A percentile compares a stretch with the other conserved stretches of the same genome.
Conservation (phyloP, 495 filamentous ascomycete genomes). For the Lophiostoma macrostomum region DNA sequence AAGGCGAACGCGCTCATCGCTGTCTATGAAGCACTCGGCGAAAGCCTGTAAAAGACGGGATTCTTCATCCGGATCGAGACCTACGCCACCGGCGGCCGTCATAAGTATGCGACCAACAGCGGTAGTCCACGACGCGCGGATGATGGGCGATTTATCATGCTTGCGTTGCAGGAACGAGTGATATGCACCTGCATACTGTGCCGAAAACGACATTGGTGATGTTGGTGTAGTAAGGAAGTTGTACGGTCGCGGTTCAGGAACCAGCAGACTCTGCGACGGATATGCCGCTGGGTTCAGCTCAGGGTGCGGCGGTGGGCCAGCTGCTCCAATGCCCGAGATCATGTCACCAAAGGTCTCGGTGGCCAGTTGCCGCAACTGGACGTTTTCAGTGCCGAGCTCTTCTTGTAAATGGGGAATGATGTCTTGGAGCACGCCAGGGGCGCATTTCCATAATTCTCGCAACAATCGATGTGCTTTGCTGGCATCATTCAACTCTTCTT, state of each 20-base stretch:
- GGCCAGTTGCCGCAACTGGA: conserved; percentile 77
- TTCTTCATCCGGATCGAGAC: conserved; percentile 75
- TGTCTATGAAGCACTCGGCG: conserved; percentile 76
- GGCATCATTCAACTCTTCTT: conserved; percentile 81
- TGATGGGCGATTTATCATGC: conserved; percentile 75
- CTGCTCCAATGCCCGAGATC: conserved; percentile 83
- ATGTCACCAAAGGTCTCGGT: conserved; percentile 95
- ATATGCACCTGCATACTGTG: conserved; percentile 73
- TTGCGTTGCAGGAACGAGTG: conserved; percentile 76
- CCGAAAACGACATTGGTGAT: conserved; percentile 78
- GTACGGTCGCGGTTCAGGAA: conserved; percentile 51
- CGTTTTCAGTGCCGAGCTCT: conserved; percentile 84
- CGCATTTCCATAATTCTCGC: conserved; percentile 90
- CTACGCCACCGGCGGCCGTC: conserved; percentile 83
- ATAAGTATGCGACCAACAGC: conserved; percentile 75
- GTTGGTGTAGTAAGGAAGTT: conserved; percentile 72
- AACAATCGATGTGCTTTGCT: conserved; percentile 85
- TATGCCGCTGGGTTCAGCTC: conserved; percentile 75
- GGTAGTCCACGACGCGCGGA: conserved; percentile 81
- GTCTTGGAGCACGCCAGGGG: conserved; percentile 82
- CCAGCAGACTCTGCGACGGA: conserved; percentile 66
- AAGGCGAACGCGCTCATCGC: conserved; percentile 85
- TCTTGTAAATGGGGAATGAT: conserved; percentile 93
- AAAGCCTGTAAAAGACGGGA: conserved; percentile 66
- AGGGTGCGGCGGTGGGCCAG: conserved; percentile 71